These are phyloP conservation scores for Ophiostoma angusticollis DNA, from an alignment of 2,329 filamentous ascomycete genomes.

Conservation along the genomic window DNA sequence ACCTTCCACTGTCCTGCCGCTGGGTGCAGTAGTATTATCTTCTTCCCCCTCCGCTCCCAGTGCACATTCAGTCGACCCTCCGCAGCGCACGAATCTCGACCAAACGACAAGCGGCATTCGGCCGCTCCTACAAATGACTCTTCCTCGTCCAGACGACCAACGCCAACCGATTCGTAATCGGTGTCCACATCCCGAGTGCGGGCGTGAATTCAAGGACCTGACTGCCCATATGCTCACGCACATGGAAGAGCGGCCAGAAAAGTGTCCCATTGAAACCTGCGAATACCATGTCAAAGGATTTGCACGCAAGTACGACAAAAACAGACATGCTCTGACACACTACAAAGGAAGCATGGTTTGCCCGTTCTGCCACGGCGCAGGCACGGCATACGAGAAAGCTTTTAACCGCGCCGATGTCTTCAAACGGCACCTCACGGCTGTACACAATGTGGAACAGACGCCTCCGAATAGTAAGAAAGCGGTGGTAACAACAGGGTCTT, in stretches of 20 bases:
- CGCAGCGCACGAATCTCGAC: neutral
- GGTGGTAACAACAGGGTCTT: constrained; percentile 24
- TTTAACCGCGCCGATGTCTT: constrained; percentile 97
- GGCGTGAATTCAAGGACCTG: constrained; percentile 48
- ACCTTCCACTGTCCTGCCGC: too few species aligned
- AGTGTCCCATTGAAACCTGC: constrained; percentile 86
- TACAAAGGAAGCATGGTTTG: constrained; percentile 98
- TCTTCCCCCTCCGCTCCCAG: neutral
- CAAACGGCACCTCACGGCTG: constrained; percentile 85
- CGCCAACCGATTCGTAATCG: constrained; percentile 30
- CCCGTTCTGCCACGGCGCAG: constrained; percentile 83
- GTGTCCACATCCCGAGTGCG: constrained; percentile 45
- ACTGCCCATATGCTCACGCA: constrained; percentile 95
- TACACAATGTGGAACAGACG: constrained; percentile 89
- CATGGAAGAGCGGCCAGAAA: constrained; percentile 84
- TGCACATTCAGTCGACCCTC: neutral
- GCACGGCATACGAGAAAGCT: constrained; percentile 79
- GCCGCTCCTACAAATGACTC: neutral
- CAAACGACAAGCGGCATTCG: neutral
- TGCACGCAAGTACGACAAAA: constrained; percentile 95
- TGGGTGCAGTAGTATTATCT: constrained; percentile 6
- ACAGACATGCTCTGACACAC: constrained; percentile 87
- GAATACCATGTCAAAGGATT: constrained; percentile 93
- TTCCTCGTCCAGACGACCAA: constrained; percentile 16
- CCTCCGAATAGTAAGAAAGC: constrained; percentile 79